A percentile compares a stretch with the other conserved stretches of the same genome.
These are phyloP conservation scores for Trichoderma aggressivum DNA, from an alignment of 2,329 filamentous ascomycete species.

Conservation along the genomic window DNA sequence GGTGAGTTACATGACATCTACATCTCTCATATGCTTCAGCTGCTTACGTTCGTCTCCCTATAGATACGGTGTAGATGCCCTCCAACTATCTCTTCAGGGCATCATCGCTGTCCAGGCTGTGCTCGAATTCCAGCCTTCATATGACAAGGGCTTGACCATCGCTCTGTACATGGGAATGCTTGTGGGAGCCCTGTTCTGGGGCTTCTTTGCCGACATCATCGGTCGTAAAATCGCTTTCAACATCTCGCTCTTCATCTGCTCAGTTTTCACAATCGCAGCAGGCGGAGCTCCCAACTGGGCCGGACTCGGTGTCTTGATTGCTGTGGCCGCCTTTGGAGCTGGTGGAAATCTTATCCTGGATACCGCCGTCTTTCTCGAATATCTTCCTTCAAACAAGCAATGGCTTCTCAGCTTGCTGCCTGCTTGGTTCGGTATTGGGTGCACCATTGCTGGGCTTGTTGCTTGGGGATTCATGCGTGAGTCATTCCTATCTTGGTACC, in stretches of 20 bases:
- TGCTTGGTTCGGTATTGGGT: conserved; percentile 48
- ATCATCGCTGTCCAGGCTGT: conserved; percentile 55
- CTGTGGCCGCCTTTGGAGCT: conserved; percentile 57
- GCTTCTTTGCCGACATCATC: conserved; percentile 60
- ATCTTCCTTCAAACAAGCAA: conserved; percentile 51
- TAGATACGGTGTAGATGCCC: conserved; percentile 43
- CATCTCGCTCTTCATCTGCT: conserved; percentile 56
- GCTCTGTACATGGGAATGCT: conserved; percentile 50
- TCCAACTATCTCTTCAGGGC: conserved; percentile 55
- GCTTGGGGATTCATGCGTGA: conserved; percentile 46
- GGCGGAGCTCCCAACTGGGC: conserved; percentile 62
- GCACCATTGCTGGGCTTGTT: conserved; percentile 46
- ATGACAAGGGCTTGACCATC: conserved; percentile 52
- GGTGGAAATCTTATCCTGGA: conserved; percentile 65
- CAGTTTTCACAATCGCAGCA: conserved; percentile 58
- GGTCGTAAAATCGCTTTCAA: conserved; percentile 65
- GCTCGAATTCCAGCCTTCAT: conserved; percentile 44
- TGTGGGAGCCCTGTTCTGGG: conserved; percentile 60
- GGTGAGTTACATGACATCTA: conserved; percentile 23
- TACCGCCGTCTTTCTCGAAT: conserved; percentile 50
- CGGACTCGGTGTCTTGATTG: conserved; percentile 59
- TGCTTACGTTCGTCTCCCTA: not conserved
- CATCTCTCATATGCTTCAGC: not conserved
- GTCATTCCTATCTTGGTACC: not conserved
- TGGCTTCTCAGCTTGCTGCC: conserved; percentile 64